Percentiles rank a stretch among this genome's conserved stretches.
These are phyloP conservation scores for Penicillium steckii DNA, from an alignment of 495 filamentous ascomycete genomes.

Conservation along the genomic window DNA sequence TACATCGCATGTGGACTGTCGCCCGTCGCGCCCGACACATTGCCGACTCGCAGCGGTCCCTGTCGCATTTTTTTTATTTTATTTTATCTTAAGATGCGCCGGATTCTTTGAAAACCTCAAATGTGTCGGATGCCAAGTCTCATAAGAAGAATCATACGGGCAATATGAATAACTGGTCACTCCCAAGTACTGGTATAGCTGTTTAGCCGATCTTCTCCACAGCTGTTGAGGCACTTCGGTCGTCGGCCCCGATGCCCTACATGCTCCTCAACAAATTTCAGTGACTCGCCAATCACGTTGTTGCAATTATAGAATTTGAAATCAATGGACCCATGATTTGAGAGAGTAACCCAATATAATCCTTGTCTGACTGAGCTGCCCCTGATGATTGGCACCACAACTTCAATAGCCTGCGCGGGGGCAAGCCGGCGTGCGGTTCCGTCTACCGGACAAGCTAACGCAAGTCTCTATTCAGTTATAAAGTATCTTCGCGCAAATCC, in stretches of 20 bases:
- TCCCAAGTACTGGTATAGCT: too few relatives aligned
- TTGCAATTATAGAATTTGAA: background rate
- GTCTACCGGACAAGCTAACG: background rate
- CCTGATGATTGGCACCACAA: background rate
- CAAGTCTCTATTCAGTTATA: background rate
- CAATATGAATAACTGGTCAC: background rate
- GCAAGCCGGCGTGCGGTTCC: background rate
- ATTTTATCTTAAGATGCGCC: too few relatives aligned
- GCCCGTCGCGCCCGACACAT: conserved; percentile 19
- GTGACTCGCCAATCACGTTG: background rate
- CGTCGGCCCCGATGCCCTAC: background rate
- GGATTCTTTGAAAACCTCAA: too few relatives aligned
- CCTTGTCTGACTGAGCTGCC: background rate
- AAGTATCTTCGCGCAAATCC: background rate
- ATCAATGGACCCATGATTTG: background rate
- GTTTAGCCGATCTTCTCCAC: background rate
- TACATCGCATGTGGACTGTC: conserved; percentile 16
- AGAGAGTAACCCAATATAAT: background rate
- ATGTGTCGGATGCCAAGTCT: too few relatives aligned
- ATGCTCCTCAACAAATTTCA: background rate
- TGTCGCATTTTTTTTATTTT: background rate
- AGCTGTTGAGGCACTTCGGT: background rate
- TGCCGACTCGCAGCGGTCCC: conserved; percentile 17
- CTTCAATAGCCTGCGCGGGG: background rate
- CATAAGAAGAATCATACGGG: background rate